A percentile compares a stretch with the other conserved stretches of the same genome.
phyloP scores from a whole-genome alignment of 2,329 filamentous ascomycete genomes.

The Pezicula neosporulosa region DNA sequence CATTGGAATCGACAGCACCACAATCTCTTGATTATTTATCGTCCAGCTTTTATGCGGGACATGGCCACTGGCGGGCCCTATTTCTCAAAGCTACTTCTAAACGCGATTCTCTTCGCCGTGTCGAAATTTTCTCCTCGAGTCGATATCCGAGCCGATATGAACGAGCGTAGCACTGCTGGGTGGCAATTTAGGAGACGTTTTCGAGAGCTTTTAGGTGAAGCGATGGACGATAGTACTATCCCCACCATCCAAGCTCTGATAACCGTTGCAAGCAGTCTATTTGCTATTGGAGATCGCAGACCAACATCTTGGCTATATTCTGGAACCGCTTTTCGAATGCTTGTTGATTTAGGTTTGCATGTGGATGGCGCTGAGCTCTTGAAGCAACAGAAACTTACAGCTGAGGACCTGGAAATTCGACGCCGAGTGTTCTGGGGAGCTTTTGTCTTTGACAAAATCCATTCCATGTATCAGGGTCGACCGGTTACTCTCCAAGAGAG shows the following conservation, averaged over 20 bases:
- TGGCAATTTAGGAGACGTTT: slow-evolving; percentile 31
- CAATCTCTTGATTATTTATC: slow-evolving; percentile 44
- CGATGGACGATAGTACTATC: slow-evolving; percentile 45
- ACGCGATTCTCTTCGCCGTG: slow-evolving; percentile 30
- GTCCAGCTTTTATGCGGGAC: slow-evolving; percentile 47
- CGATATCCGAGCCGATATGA: slow-evolving; percentile 16
- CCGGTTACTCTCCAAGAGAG: slow-evolving; percentile 43
- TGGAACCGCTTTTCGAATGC: slow-evolving; percentile 52
- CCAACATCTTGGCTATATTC: slow-evolving; percentile 55
- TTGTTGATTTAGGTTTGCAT: slow-evolving; percentile 52
- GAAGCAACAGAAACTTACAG: slow-evolving; percentile 4
- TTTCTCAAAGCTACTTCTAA: slow-evolving; percentile 34
- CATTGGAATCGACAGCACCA: slow-evolving; percentile 53
- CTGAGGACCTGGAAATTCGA: slow-evolving; percentile 29
- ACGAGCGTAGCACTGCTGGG: slow-evolving; percentile 18
- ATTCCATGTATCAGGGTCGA: slow-evolving; percentile 51
- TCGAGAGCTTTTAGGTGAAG: slow-evolving; percentile 40
- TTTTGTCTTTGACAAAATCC: slow-evolving; percentile 45
- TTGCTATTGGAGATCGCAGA: slow-evolving; percentile 45
- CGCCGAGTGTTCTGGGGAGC: slow-evolving; percentile 32
- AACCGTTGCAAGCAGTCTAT: slow-evolving; percentile 47
- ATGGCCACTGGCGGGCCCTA: slow-evolving; percentile 31
- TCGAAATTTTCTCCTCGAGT: slow-evolving; percentile 24
- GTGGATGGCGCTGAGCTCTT: slow-evolving; percentile 30
- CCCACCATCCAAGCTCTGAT: slow-evolving; percentile 52